These are phyloP conservation scores for Nyssa sinensis DNA, from an alignment of 148 eudicot species.

Conservation along the genomic window DNA sequence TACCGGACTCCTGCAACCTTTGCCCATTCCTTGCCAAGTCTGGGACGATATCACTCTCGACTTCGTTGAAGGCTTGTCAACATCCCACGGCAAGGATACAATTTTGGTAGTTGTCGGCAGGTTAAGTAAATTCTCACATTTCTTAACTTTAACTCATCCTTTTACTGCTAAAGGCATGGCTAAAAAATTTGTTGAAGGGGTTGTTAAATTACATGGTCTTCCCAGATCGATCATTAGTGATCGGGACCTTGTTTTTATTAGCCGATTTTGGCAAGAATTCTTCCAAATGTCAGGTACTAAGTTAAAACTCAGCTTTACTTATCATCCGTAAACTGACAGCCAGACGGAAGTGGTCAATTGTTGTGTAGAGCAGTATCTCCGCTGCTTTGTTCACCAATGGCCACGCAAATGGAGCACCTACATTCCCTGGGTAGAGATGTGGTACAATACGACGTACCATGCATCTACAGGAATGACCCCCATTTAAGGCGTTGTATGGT, in stretches of 20 bases:
- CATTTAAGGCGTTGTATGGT: no score
- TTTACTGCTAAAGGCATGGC: not conserved
- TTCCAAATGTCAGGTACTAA: no score
- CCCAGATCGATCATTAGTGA: not conserved
- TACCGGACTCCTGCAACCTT: not conserved
- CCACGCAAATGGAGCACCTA: no score
- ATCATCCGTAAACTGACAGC: no score
- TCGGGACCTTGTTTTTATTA: not conserved
- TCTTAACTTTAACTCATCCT: not conserved
- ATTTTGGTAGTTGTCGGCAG: not conserved
- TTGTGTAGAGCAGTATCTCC: not conserved
- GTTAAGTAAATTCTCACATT: not conserved
- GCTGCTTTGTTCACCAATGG: not conserved
- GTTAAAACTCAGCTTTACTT: no score
- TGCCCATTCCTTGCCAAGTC: not conserved
- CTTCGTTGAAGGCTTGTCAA: not conserved
- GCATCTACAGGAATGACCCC: no score
- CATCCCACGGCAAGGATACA: not conserved
- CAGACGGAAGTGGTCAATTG: no score
- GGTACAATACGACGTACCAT: no score
- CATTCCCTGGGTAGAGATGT: no score
- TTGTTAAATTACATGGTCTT: no score
- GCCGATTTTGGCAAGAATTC: conserved; percentile 5
- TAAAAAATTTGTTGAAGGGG: not conserved
- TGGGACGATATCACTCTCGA: not conserved